Evolutionary conservation across 2,329 filamentous ascomycete genomes (phyloP).

Genomic region (Chaetomium olivaceum): DNA sequence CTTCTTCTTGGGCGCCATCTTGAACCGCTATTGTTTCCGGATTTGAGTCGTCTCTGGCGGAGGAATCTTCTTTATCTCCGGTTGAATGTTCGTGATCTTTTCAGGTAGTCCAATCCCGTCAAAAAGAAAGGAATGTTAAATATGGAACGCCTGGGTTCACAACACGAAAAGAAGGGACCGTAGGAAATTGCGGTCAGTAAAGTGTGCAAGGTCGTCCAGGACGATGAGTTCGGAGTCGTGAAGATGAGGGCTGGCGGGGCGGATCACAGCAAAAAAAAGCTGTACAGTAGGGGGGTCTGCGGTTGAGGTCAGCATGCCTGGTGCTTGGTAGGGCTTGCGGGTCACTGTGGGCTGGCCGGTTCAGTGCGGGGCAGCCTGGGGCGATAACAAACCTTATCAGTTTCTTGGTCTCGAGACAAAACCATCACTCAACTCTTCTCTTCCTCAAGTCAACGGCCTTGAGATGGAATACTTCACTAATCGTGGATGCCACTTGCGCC

Average conservation of each 20-base stretch:
- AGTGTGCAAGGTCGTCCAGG: background rate
- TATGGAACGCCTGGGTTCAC: conserved; percentile 2
- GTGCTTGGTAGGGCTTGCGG: conserved; percentile 16
- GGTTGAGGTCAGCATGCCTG: conserved; percentile 10
- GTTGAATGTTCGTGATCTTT: background rate
- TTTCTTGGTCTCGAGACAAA: background rate
- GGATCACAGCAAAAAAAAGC: conserved; percentile 17
- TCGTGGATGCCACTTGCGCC: conserved; percentile 21
- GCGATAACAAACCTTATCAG: conserved; percentile 18
- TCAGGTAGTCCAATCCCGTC: conserved; percentile 1
- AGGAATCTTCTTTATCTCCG: background rate
- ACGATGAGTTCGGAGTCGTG: conserved; percentile 13
- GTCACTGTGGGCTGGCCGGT: conserved; percentile 11
- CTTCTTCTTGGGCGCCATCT: conserved; percentile 96
- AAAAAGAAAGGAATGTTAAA: conserved; percentile 5
- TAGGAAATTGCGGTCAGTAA: conserved; percentile 10
- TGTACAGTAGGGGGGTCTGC: conserved; percentile 9
- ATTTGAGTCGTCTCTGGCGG: background rate
- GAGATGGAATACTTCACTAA: conserved; percentile 14
- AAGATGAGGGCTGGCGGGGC: conserved; percentile 1
- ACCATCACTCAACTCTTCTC: background rate
- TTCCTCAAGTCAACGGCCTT: conserved; percentile 10
- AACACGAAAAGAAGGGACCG: conserved; percentile 2
- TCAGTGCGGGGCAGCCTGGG: conserved; percentile 17
- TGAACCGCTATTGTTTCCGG: conserved; percentile 32